These are phyloP conservation scores for Immersiella caudata DNA, from an alignment of 495 filamentous ascomycete species.

Conservation along the genomic window DNA sequence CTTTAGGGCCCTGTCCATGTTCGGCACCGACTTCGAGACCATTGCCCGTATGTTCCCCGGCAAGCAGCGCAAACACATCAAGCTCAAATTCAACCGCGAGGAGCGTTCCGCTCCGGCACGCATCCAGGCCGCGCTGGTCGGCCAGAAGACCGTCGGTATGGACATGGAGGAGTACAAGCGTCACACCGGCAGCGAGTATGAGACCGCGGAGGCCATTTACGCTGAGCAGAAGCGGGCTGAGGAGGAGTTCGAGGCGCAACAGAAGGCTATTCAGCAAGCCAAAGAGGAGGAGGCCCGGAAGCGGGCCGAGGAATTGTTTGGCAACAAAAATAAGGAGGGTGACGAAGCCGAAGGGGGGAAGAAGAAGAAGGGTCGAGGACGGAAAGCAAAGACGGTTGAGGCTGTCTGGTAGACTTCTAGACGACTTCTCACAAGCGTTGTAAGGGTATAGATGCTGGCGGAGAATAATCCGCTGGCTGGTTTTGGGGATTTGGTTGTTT, in stretches of 20 bases:
- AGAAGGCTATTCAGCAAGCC: constrained; percentile 47
- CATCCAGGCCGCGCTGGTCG: constrained; percentile 69
- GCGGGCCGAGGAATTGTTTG: constrained; percentile 57
- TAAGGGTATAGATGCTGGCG: not conserved
- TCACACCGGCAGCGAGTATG: constrained; percentile 60
- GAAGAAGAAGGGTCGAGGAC: constrained; percentile 35
- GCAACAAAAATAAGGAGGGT: constrained; percentile 38
- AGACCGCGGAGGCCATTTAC: constrained; percentile 64
- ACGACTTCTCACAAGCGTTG: not conserved
- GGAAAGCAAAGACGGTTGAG: constrained; percentile 25
- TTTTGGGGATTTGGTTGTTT: not conserved
- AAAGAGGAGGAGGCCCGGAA: constrained; percentile 50
- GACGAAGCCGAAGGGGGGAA: constrained; percentile 40
- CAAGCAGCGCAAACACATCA: constrained; percentile 75
- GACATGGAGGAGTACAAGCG: constrained; percentile 69
- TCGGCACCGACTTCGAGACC: constrained; percentile 91
- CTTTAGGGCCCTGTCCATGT: constrained; percentile 80
- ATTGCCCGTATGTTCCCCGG: constrained; percentile 82
- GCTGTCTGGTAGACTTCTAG: not conserved
- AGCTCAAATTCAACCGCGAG: constrained; percentile 91
- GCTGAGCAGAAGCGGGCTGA: constrained; percentile 69
- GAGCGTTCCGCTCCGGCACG: constrained; percentile 72
- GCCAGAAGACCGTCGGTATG: constrained; percentile 58
- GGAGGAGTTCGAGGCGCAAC: constrained; percentile 65
- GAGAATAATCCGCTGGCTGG: not conserved